Conservation (phyloP, 108 stramenopile genomes). For the Skeletonema potamos region DNA sequence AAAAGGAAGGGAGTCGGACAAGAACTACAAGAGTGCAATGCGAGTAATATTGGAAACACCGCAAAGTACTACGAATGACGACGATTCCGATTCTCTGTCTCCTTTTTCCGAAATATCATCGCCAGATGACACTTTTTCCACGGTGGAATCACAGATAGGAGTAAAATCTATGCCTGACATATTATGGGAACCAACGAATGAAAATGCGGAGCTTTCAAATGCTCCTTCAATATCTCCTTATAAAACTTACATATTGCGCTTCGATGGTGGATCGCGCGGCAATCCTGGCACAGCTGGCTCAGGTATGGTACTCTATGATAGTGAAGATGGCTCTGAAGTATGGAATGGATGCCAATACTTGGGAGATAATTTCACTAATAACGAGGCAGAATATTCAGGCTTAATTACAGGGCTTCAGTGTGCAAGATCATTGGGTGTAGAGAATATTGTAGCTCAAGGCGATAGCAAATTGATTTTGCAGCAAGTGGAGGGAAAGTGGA, state of each 20-base stretch:
- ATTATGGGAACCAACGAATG: neutral
- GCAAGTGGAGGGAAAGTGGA: conserved; percentile 64
- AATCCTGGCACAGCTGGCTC: conserved; percentile 67
- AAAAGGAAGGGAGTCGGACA: conserved; percentile 11
- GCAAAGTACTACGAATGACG: neutral
- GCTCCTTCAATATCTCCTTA: neutral
- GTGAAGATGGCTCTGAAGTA: conserved; percentile 43
- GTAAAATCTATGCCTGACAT: neutral
- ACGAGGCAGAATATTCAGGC: conserved; percentile 77
- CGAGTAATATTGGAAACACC: neutral
- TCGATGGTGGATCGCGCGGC: conserved; percentile 83
- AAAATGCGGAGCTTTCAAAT: neutral
- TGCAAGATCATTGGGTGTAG: conserved; percentile 65
- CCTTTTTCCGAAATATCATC: neutral
- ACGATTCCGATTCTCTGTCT: neutral
- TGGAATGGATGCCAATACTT: conserved; percentile 73
- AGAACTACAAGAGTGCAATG: conserved; percentile 9
- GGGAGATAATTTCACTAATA: conserved; percentile 63
- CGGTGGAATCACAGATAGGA: neutral
- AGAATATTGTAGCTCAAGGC: conserved; percentile 61
- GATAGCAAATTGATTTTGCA: conserved; percentile 74
- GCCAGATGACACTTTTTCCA: neutral
- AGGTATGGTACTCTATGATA: conserved; percentile 76
- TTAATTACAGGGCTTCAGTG: conserved; percentile 65
- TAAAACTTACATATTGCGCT: conserved; percentile 56